phyloP scores from a whole-genome alignment of 257 asterid genomes.

The Solanum sitiens region DNA sequence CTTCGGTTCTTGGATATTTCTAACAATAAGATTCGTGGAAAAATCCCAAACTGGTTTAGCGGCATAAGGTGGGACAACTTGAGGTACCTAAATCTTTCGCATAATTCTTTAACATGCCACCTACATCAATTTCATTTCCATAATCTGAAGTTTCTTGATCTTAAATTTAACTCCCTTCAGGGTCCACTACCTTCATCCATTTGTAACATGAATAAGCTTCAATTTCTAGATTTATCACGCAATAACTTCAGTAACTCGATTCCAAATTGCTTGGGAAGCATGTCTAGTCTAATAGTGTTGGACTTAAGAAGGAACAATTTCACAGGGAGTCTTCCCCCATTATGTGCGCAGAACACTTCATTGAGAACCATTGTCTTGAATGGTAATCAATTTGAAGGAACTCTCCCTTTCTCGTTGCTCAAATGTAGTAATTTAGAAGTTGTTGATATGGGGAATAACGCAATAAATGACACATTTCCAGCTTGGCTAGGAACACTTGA shows the following conservation, averaged over 20 bases:
- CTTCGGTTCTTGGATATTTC: fast-evolving
- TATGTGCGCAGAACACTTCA: background rate
- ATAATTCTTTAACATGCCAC: background rate
- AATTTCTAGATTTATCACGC: background rate
- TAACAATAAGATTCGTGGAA: background rate
- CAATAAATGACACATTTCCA: background rate
- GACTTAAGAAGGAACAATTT: background rate
- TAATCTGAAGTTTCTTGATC: background rate
- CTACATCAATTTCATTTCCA: background rate
- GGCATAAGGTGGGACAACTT: background rate
- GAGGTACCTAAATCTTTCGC: background rate
- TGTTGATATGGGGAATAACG: background rate
- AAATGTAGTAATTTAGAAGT: background rate
- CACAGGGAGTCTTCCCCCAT: background rate
- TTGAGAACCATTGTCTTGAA: background rate
- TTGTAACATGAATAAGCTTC: background rate
- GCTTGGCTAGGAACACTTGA: background rate
- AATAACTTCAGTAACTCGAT: background rate
- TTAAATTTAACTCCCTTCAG: background rate
- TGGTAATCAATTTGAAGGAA: background rate
- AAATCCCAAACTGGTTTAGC: background rate
- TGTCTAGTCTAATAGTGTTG: background rate
- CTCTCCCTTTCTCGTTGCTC: background rate
- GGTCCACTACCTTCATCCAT: background rate
- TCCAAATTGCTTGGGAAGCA: background rate